Conservation (phyloP, 2,329 filamentous ascomycete species). For the Ciborinia camelliae region DNA sequence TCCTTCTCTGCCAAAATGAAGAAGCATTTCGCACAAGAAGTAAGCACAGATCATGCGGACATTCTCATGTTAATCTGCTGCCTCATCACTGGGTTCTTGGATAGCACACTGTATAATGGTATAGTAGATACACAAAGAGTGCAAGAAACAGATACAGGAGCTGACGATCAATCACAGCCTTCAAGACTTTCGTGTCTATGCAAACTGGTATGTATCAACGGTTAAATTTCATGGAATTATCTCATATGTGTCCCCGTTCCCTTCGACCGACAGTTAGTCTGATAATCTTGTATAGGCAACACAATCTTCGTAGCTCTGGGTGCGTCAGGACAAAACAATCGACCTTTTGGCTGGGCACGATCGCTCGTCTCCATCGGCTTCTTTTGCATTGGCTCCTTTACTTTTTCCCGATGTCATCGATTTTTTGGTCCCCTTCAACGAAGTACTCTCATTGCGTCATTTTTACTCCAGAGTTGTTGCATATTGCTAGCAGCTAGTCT, state of each 20-base stretch:
- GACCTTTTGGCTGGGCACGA: conserved; percentile 62
- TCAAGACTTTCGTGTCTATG: conserved; percentile 22
- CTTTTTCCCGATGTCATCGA: conserved; percentile 67
- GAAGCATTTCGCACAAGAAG: conserved; percentile 12
- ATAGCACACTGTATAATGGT: conserved; percentile 52
- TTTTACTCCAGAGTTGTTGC: conserved; percentile 50
- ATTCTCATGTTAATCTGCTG: conserved; percentile 61
- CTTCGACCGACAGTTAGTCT: not conserved
- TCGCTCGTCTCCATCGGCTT: conserved; percentile 64
- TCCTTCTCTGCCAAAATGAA: not conserved
- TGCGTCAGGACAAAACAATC: conserved; percentile 52
- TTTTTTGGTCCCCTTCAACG: conserved; percentile 50
- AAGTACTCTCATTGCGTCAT: conserved; percentile 62
- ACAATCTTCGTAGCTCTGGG: conserved; percentile 77
- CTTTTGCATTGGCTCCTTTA: conserved; percentile 70
- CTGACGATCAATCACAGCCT: conserved; percentile 18
- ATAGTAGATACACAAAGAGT: not conserved
- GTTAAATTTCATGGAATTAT: not conserved
- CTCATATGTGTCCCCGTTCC: not conserved
- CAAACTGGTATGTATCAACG: conserved; percentile 60
- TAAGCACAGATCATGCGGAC: conserved; percentile 15
- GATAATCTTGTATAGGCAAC: conserved; percentile 51
- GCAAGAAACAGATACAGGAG: not conserved
- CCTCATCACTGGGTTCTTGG: conserved; percentile 71
- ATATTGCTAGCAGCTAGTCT: conserved; percentile 50